A percentile compares a stretch with the other conserved stretches of the same genome.
Conservation (phyloP, 1,284 basidiomycete species). For the Tremellales sp. region DNA sequence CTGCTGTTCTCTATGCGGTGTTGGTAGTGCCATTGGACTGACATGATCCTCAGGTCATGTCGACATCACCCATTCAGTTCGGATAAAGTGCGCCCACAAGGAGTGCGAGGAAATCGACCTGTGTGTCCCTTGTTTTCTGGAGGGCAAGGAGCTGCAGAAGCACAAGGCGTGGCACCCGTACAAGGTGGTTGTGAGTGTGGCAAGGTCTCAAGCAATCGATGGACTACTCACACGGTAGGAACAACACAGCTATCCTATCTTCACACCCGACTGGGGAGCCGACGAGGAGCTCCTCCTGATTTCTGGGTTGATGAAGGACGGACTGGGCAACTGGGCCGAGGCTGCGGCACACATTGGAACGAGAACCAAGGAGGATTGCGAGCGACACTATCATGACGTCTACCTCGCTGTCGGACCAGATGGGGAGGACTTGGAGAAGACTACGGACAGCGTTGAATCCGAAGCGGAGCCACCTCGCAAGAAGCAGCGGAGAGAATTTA, state of each 20-base stretch:
- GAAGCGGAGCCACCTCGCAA: constrained; percentile 5
- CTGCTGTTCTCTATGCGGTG: not conserved
- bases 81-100: constrained; percentile 83
- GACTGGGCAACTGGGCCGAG: constrained; percentile 95
- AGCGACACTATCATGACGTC: constrained; percentile 78
- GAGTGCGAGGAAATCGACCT: constrained; percentile 80
- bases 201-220: not conserved
- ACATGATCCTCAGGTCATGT: constrained; percentile 32
- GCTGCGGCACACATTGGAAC: constrained; percentile 95
- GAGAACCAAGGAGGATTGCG: constrained; percentile 88
- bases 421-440: constrained; percentile 16
- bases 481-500: constrained; percentile 32
- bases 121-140: constrained; percentile 85
- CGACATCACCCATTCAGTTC: constrained; percentile 71
- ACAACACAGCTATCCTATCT: constrained; percentile 93
- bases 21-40: not conserved
- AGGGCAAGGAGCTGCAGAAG: constrained; percentile 79
- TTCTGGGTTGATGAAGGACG: constrained; percentile 83
- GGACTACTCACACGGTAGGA: constrained; percentile 59
- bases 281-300: constrained; percentile 94
- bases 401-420: constrained; percentile 58
- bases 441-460: constrained; percentile 5
- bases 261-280: constrained; percentile 92
- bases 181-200: constrained; percentile 72
- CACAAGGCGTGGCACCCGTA: constrained; percentile 90